These are phyloP conservation scores for Pachysandra terminalis DNA, from an alignment of 164 flowering plant genomes.

Conservation along the genomic window DNA sequence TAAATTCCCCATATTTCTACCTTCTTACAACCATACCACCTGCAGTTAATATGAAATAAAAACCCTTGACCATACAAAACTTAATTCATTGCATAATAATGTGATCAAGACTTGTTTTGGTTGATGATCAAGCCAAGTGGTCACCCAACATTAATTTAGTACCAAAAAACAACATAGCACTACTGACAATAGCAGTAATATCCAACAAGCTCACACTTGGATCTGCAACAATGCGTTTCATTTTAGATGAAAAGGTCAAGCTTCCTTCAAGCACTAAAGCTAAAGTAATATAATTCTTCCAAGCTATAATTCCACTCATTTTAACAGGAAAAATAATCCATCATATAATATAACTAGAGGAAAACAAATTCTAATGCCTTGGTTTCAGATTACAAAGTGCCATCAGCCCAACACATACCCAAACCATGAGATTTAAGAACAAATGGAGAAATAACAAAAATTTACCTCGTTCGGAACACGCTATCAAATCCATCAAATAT, in stretches of 20 bases:
- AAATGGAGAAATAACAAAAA: conserved; percentile 1
- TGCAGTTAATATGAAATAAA: too few species aligned
- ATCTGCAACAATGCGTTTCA: too few species aligned
- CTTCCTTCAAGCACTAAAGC: neutral
- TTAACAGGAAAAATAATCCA: neutral
- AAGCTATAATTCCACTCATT: neutral
- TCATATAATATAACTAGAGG: neutral
- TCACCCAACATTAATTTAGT: too few species aligned
- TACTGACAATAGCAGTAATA: too few species aligned
- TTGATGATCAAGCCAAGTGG: too few species aligned
- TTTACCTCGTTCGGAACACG: conserved; percentile 49
- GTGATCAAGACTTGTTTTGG: too few species aligned
- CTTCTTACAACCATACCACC: too few species aligned
- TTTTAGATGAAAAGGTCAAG: neutral
- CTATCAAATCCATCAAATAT: conserved; percentile 28
- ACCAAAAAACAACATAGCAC: too few species aligned
- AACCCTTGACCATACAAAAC: too few species aligned
- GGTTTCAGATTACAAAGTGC: neutral
- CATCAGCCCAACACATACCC: neutral
- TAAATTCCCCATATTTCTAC: too few species aligned
- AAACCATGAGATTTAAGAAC: neutral
- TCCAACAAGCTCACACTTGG: too few species aligned
- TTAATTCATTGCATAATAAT: too few species aligned
- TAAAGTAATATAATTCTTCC: neutral
- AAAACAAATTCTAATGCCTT: neutral